phyloP scores from a whole-genome alignment of 176 grass and related monocot species.

The Secale cereale region DNA sequence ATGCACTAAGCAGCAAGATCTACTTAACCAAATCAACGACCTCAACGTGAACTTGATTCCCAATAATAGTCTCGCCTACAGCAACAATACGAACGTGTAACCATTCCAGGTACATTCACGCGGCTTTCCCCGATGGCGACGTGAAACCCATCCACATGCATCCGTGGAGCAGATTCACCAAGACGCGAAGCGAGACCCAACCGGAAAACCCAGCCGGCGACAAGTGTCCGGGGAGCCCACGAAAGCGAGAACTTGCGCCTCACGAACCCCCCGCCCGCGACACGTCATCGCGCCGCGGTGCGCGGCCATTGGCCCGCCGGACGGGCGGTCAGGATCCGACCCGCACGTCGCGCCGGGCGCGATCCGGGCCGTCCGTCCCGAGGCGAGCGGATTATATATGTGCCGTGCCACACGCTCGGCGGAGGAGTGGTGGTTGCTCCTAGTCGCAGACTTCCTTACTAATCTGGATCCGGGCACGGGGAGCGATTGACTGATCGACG shows the following conservation, averaged over 20 bases:
- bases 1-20: not conserved
- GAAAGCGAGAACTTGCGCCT: constrained; percentile 20
- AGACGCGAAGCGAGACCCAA: not conserved
- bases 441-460: not conserved
- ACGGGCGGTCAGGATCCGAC: not conserved
- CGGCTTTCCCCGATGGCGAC: not conserved
- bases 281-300: constrained; percentile 4
- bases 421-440: constrained; percentile 2
- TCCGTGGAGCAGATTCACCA: not conserved
- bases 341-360: fast-evolving
- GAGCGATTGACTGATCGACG: not conserved
- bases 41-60: not conserved
- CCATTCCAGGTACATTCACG: not conserved
- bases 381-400: constrained; percentile 3
- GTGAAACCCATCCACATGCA: constrained; percentile 30
- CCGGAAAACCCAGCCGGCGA: not conserved
- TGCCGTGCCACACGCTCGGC: not conserved
- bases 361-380: constrained; percentile 1
- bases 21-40: not conserved
- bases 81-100: not conserved
- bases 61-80: not conserved
- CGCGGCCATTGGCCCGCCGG: not conserved
- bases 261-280: constrained; percentile 12
- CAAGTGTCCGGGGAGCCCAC: constrained; percentile 25
- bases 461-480: constrained; percentile 6